Evolutionary conservation across 768 basidiomycete genomes (phyloP).

Genomic region (Suillus occidentalis): DNA sequence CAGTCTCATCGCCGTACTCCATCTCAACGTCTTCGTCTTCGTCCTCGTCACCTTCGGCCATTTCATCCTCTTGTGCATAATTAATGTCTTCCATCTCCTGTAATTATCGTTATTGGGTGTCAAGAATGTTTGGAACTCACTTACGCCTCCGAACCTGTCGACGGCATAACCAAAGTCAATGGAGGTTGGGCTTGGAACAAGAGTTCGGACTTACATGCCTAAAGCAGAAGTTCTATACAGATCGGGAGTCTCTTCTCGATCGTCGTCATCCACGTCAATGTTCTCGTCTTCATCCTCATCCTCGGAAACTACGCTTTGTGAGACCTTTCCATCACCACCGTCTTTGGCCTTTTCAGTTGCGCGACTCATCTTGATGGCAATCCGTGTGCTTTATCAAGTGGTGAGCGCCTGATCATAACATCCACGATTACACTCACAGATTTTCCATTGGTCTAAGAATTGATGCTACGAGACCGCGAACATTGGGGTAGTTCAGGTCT

Average conservation of each 20-base stretch:
- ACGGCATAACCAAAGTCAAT: neutral
- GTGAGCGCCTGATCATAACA: slow-evolving; percentile 7
- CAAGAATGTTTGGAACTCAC: slow-evolving; percentile 24
- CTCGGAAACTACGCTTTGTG: slow-evolving; percentile 40
- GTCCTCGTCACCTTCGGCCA: slow-evolving; percentile 80
- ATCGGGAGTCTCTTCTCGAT: slow-evolving; percentile 84
- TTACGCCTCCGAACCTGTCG: slow-evolving; percentile 72
- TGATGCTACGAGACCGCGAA: slow-evolving; percentile 81
- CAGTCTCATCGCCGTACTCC: slow-evolving; percentile 83
- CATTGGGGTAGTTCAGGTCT: slow-evolving; percentile 93
- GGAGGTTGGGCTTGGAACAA: neutral
- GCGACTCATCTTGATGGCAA: slow-evolving; percentile 98
- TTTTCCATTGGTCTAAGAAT: slow-evolving; percentile 88
- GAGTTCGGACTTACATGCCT: slow-evolving; percentile 68
- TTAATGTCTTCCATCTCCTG: slow-evolving; percentile 87
- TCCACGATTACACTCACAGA: slow-evolving; percentile 54
- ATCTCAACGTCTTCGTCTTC: slow-evolving; percentile 85
- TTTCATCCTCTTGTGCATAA: slow-evolving; percentile 67
- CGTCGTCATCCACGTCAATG: slow-evolving; percentile 57
- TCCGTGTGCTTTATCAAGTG: slow-evolving; percentile 65
- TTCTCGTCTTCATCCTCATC: slow-evolving; percentile 52
- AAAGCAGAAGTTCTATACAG: slow-evolving; percentile 95
- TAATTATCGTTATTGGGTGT: slow-evolving; percentile 18
- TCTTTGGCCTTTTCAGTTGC: slow-evolving; percentile 68
- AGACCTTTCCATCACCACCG: slow-evolving; percentile 44